Conservation (phyloP, 139 green algal species). For the Picochlorum sp. region DNA sequence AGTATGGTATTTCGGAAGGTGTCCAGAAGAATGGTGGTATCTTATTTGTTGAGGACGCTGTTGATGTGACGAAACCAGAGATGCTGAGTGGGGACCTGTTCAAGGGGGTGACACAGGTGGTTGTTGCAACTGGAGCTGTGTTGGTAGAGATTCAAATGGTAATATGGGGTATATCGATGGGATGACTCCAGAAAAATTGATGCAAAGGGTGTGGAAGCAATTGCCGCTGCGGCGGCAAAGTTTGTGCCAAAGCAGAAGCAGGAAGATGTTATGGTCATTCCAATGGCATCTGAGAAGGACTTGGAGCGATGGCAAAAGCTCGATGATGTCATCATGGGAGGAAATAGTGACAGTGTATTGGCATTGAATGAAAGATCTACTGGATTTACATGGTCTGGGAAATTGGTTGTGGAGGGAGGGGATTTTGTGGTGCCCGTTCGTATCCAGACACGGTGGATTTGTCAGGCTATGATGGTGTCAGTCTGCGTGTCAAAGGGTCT, state of each 20-base stretch:
- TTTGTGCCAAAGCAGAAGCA: constrained; percentile 7
- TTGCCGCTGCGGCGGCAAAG: constrained; percentile 27
- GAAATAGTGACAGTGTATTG: constrained; percentile 41
- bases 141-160: constrained; percentile 49
- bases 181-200: constrained; percentile 71
- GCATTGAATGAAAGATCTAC: constrained; percentile 30
- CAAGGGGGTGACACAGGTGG: constrained; percentile 63
- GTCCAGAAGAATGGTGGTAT: constrained; percentile 34
- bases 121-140: constrained; percentile 47
- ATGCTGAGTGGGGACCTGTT: constrained; percentile 57
- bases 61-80: constrained; percentile 60
- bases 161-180: constrained; percentile 60
- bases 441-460: constrained; percentile 25
- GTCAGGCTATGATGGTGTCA: constrained; percentile 46
- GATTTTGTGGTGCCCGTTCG: constrained; percentile 76
- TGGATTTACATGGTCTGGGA: constrained; percentile 57
- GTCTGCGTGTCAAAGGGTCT: constrained; percentile 58
- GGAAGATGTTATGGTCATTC: constrained; percentile 29
- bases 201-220: constrained; percentile 39
- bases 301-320: constrained; percentile 36
- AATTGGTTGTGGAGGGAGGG: constrained; percentile 73
- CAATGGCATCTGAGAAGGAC: constrained; percentile 48
- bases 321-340: constrained; percentile 48
- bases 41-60: constrained; percentile 51
- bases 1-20: constrained; percentile 32